Conservation (phyloP, 306 rosid genomes). For the Cotoneaster glaucophyllus region DNA sequence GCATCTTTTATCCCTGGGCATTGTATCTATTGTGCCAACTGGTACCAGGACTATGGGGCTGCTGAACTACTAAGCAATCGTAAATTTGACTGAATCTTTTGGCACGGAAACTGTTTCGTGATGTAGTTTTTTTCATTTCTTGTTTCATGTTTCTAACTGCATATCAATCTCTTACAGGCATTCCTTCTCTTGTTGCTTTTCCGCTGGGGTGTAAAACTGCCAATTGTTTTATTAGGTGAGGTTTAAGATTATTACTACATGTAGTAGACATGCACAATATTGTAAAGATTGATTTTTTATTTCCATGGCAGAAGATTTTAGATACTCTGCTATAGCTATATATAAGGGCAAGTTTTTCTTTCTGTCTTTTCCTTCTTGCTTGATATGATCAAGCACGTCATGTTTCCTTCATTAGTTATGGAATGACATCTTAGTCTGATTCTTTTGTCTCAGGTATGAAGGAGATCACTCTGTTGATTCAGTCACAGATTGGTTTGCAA, state of each 20-base stretch:
- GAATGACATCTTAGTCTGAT: not conserved
- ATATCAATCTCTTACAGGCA: slow-evolving; percentile 38
- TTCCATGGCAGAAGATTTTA: not conserved
- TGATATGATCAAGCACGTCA: not conserved
- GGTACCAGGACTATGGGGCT: not conserved
- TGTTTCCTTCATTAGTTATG: slow-evolving; percentile 1
- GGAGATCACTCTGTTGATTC: slow-evolving; percentile 61
- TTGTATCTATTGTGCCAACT: not conserved
- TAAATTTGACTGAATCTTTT: not conserved
- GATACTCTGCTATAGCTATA: not conserved
- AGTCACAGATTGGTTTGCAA: slow-evolving; percentile 87
- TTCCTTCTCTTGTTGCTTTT: slow-evolving; percentile 72
- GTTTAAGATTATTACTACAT: not conserved
- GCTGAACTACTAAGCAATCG: not conserved
- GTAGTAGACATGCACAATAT: not conserved
- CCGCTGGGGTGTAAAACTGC: slow-evolving; percentile 53
- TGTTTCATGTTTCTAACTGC: slow-evolving; percentile 2
- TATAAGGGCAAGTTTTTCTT: not conserved
- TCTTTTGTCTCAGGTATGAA: slow-evolving; percentile 45
- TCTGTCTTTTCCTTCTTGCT: not conserved
- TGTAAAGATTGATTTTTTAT: not conserved
- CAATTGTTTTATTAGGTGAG: slow-evolving; percentile 73
- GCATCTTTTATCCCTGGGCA: not conserved
- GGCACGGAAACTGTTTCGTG: not conserved
- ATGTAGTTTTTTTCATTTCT: not conserved